Base-by-base conservation (phyloP, 345 rosid genomes). In the Sapria himalayana region DNA sequence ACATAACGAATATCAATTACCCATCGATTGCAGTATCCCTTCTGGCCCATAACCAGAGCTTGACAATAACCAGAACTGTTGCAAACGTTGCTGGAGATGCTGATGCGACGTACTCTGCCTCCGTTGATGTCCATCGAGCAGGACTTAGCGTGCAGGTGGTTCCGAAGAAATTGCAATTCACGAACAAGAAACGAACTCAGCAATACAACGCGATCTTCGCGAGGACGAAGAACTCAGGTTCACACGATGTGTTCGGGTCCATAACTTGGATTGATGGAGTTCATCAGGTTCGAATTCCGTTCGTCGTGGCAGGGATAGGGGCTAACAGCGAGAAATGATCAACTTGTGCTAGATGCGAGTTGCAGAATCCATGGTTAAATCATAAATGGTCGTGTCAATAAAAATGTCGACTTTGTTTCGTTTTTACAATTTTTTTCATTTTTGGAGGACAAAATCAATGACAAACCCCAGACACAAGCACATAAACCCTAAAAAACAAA, bases 21-120 rank as follows among this genome's bases (percentile, higher is more conserved):
- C 92, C 92, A 6, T 81, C 89, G 3, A 76, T 86, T n/a, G 60
- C 68, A 1, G 54, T 78, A 37, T 63, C 69, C 17, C 59, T 54
- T 23, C 55, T 78, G 48, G 25, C 44, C 6, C 62, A 45, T 15
- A 69, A 56, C 22, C 47, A 40, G 35, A 57, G 50, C 48, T 65
- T 43, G 63, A 67, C 29, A 16, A 25, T 78, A 19, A 45, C 17
- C 16, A 71, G 89, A 54, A 73, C 78, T 6, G 61, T 72, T 19
- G 78, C 85, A 8, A 78, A 73, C 21, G 84, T 71, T 3, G 85
- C 57, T 9, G 75, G 72, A 54, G 74, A 62, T 21, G 71, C 59
- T n/a, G 45, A 43, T n/a, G 37, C 61, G 21, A 54, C 17, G 16
- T 80, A 80, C 29, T 49, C 50, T 3, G 55, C 42, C 12, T 54